Evolutionary conservation across 83 land plant genomes (phyloP).

Genomic region (Thuja plicata): DNA sequence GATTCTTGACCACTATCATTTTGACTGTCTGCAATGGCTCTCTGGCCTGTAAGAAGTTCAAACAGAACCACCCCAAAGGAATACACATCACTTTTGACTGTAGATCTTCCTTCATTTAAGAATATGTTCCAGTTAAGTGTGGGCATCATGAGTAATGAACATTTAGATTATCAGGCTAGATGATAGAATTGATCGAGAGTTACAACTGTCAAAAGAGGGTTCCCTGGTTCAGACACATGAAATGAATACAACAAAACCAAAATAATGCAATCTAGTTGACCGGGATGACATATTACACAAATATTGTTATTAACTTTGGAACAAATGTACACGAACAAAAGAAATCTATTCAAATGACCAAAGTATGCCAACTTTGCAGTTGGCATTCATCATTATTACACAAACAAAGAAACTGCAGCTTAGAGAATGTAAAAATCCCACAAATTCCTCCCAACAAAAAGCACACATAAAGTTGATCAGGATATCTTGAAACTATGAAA

Average conservation of each 20-base stretch:
- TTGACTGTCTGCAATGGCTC: background rate
- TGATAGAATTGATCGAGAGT: background rate
- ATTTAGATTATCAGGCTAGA: background rate
- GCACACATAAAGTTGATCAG: too few relatives aligned
- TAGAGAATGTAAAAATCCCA: background rate
- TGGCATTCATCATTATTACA: background rate
- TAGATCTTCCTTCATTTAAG: background rate
- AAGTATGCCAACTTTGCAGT: background rate
- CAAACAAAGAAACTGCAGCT: background rate
- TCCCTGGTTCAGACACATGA: background rate
- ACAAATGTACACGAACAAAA: background rate
- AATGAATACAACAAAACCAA: background rate
- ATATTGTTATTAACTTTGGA: too few relatives aligned
- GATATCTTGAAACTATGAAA: background rate
- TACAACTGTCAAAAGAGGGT: background rate
- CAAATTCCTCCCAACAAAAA: background rate
- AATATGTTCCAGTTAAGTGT: background rate
- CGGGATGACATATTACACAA: background rate
- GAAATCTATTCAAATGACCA: background rate
- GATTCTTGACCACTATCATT: background rate
- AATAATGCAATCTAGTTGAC: background rate
- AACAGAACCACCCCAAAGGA: conserved; percentile 2
- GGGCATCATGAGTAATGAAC: too few relatives aligned
- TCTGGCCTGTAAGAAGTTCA: background rate
- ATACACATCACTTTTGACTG: background rate